Evolutionary conservation across 2,329 filamentous ascomycete species (phyloP).

Genomic region (Penicillium sp.): DNA sequence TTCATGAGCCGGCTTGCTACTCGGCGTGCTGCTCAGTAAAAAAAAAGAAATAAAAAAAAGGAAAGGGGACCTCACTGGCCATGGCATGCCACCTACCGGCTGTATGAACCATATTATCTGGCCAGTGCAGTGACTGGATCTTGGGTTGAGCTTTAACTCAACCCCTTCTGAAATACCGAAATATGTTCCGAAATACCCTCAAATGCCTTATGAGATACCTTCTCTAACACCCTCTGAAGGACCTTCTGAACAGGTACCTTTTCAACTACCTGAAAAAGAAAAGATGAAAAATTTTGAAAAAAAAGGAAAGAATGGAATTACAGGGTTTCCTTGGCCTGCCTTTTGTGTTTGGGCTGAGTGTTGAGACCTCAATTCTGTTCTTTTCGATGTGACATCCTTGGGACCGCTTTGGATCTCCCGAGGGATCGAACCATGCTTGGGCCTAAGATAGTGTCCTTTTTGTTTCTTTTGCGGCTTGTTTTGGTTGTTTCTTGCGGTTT

Average conservation of each 20-base stretch:
- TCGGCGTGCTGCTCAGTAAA: background rate
- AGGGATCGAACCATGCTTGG: background rate
- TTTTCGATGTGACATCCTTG: background rate
- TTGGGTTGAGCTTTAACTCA: background rate
- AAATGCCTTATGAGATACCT: too few species aligned
- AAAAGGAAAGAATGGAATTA: background rate
- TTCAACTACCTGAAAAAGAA: too few species aligned
- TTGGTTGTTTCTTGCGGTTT: background rate
- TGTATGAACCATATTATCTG: background rate
- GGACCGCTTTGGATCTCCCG: background rate
- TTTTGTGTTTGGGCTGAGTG: background rate
- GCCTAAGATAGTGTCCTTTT: background rate
- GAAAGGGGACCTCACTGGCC: background rate
- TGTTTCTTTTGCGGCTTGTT: background rate
- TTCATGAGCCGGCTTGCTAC: background rate
- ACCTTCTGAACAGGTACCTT: too few species aligned
- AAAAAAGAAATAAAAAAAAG: background rate
- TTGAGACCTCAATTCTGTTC: background rate
- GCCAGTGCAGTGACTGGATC: background rate
- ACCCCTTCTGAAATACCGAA: too few species aligned
- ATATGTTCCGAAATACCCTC: too few species aligned
- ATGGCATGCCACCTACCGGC: background rate
- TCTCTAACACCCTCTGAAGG: too few species aligned
- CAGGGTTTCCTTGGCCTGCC: background rate
- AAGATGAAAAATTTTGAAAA: background rate